Percentiles rank a stretch among this genome's conserved stretches.
phyloP scores from a whole-genome alignment of 1,284 basidiomycete genomes.

The Rugosomyces carneus region DNA sequence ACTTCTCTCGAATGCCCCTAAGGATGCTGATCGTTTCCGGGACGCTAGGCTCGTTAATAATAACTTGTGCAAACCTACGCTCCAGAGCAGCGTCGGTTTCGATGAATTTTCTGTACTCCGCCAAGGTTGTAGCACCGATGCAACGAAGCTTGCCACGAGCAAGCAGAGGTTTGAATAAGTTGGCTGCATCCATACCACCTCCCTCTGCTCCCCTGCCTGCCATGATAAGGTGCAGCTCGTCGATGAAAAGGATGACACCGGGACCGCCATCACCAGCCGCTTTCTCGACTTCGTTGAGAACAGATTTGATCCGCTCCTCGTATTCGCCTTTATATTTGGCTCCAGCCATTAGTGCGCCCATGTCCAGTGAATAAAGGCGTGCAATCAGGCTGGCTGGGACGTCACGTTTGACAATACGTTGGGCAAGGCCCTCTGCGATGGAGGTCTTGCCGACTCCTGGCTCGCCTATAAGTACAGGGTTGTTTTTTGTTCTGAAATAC shows the following conservation, averaged over 20 bases:
- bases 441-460: conserved; percentile 93
- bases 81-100: conserved; percentile 95
- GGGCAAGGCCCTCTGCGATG: conserved; percentile 93
- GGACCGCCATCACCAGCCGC: conserved; percentile 73
- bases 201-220: conserved; percentile 72
- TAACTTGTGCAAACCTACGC: conserved; percentile 90
- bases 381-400: conserved; percentile 86
- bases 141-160: conserved; percentile 78
- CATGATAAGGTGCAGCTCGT: conserved; percentile 93
- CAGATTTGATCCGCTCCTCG: conserved; percentile 93
- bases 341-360: conserved; percentile 95
- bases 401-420: conserved; percentile 92
- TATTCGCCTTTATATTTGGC: conserved; percentile 97
- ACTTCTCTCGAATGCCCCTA: conserved; percentile 81
- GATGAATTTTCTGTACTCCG: conserved; percentile 94
- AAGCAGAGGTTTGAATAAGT: conserved; percentile 85
- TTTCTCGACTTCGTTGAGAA: conserved; percentile 93
- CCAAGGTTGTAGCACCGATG: conserved; percentile 92
- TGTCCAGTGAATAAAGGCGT: conserved; percentile 83
- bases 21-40: conserved; percentile 91
- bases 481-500: conserved; percentile 74
- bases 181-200: conserved; percentile 82
- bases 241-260: conserved; percentile 91
- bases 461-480: conserved; percentile 89
- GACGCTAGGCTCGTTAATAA: conserved; percentile 90